Percentiles rank a stretch among this genome's conserved stretches.
These are phyloP conservation scores for Moesziomyces sp. DNA, from an alignment of 1,284 basidiomycete genomes.

Conservation along the genomic window DNA sequence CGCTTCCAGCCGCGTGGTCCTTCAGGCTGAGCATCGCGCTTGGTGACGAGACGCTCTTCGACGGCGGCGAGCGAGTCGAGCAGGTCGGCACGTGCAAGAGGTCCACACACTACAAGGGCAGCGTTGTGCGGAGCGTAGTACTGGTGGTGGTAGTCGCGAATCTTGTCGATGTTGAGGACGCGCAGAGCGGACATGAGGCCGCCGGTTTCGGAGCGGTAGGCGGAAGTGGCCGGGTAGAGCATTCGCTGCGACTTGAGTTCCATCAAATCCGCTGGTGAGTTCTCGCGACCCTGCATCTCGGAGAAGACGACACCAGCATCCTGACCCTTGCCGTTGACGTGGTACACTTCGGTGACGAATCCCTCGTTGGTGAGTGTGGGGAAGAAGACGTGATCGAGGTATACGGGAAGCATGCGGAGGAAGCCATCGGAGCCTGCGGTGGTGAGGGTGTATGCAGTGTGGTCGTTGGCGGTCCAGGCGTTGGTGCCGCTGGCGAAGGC, in stretches of 20 bases:
- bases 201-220: slow-evolving; percentile 95
- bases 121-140: slow-evolving; percentile 97
- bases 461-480: slow-evolving; percentile 73
- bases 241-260: slow-evolving; percentile 74
- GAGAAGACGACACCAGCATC: slow-evolving; percentile 90
- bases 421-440: slow-evolving; percentile 97
- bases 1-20: slow-evolving; percentile 86
- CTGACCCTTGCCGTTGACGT: slow-evolving; percentile 88
- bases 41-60: slow-evolving; percentile 57
- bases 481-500: slow-evolving; percentile 88
- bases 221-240: slow-evolving; percentile 83
- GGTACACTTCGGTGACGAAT: slow-evolving; percentile 83
- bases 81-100: slow-evolving; percentile 73
- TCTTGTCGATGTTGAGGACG: slow-evolving; percentile 87
- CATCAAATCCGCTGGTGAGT: slow-evolving; percentile 90
- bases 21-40: slow-evolving; percentile 71
- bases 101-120: slow-evolving; percentile 82
- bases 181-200: slow-evolving; percentile 93
- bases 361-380: slow-evolving; percentile 91
- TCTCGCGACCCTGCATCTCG: slow-evolving; percentile 95
- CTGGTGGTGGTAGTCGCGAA: slow-evolving; percentile 82
- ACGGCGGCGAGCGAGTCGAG: slow-evolving; percentile 74
- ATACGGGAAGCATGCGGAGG: slow-evolving; percentile 91
- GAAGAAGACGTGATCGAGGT: slow-evolving; percentile 96
- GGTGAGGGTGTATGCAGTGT: slow-evolving; percentile 88